These are phyloP conservation scores for Plectosphaerella sp. DNA, from an alignment of 2,329 filamentous ascomycete genomes.

Conservation along the genomic window DNA sequence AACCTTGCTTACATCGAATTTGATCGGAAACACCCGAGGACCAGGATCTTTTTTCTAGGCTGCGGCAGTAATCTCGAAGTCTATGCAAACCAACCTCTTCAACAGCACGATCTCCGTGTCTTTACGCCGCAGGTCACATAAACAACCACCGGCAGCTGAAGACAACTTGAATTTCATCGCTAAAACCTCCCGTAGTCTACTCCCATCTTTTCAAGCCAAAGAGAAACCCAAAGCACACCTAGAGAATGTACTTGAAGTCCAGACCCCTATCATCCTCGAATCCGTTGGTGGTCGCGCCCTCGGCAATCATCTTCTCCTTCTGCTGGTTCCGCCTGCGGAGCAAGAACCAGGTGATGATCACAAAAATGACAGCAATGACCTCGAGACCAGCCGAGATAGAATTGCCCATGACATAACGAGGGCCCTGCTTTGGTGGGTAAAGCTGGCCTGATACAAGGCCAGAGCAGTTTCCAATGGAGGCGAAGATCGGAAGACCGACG, in stretches of 20 bases:
- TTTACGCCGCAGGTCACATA: too few species aligned
- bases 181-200: too few species aligned
- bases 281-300: conserved; percentile 5
- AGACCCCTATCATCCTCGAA: conserved; percentile 2
- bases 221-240: neutral
- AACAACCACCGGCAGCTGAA: too few species aligned
- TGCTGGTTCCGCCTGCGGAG: conserved; percentile 2
- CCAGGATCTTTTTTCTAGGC: too few species aligned
- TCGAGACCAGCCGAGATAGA: conserved; percentile 17
- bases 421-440: neutral
- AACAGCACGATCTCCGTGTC: too few species aligned
- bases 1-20: too few species aligned
- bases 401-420: conserved; percentile 15
- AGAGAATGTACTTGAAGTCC: conserved; percentile 1
- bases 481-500: conserved; percentile 8
- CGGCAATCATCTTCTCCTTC: conserved; percentile 4
- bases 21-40: too few species aligned
- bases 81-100: too few species aligned
- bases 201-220: too few species aligned
- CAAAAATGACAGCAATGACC: conserved; percentile 9
- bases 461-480: conserved; percentile 9
- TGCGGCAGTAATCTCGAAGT: too few species aligned
- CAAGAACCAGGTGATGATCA: neutral
- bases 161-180: too few species aligned
- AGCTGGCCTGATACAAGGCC: conserved; percentile 7